Evolutionary conservation across 148 eudicot genomes (phyloP).

Genomic region (Mesembryanthemum crystallinum): DNA sequence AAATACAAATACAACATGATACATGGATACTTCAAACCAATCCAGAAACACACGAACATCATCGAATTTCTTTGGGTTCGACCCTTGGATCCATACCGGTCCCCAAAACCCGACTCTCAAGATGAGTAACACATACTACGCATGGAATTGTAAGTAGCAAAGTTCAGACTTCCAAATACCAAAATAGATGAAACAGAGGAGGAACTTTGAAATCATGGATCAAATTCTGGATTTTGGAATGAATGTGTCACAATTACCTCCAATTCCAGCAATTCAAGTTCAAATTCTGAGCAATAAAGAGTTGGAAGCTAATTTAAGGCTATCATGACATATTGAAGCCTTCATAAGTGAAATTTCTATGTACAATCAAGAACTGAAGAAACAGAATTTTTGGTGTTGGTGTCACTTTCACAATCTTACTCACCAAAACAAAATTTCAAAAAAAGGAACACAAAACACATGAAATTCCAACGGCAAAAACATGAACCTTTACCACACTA

Average conservation of each 20-base stretch:
- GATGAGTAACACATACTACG: not conserved
- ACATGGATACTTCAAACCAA: not conserved
- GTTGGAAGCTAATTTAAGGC: not conserved
- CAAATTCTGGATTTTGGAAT: not conserved
- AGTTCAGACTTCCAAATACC: not conserved
- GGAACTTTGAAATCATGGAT: not conserved
- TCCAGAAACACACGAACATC: not conserved
- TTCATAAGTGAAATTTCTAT: not conserved
- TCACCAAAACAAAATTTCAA: conserved; percentile 8
- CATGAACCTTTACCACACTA: not conserved
- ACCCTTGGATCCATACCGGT: not conserved
- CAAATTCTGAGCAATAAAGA: conserved; percentile 2
- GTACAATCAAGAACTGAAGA: not conserved
- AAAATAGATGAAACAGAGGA: not conserved
- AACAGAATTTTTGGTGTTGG: not conserved
- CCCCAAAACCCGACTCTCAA: not conserved
- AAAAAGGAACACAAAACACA: not conserved
- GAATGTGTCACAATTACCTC: not conserved
- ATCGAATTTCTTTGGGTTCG: not conserved
- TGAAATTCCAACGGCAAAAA: not conserved
- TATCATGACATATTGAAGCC: not conserved
- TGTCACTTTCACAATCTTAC: conserved; percentile 5
- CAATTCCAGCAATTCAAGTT: not conserved
- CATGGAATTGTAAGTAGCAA: not conserved
- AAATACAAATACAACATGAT: no score